phyloP scores from a whole-genome alignment of 1,284 basidiomycete genomes.

The Microbotryum silenes-acaulis region DNA sequence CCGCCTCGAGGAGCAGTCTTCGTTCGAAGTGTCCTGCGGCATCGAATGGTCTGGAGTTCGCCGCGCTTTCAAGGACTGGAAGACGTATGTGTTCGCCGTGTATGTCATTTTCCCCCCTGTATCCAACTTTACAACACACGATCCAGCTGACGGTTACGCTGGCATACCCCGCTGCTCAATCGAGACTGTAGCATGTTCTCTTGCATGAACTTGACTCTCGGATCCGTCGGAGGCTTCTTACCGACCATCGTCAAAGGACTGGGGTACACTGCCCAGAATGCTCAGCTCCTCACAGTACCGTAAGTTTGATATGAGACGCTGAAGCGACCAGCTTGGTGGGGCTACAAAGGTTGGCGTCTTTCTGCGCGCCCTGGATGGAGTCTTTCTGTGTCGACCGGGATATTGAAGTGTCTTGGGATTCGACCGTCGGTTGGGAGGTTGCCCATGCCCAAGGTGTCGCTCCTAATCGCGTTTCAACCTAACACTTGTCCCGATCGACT shows the following conservation, averaged over 20 bases:
- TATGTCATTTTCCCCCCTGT: constrained; percentile 46
- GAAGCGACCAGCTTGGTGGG: too few relatives aligned
- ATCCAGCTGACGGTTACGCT: too few relatives aligned
- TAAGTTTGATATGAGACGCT: constrained; percentile 41
- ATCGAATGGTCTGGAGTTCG: constrained; percentile 47
- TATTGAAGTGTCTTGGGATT: too few relatives aligned
- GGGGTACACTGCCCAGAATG: constrained; percentile 48
- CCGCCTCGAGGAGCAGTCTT: constrained; percentile 62
- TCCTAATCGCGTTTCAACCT: too few relatives aligned
- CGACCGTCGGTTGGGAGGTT: too few relatives aligned
- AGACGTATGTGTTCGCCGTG: constrained; percentile 20
- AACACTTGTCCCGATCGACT: too few relatives aligned
- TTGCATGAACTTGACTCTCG: constrained; percentile 67
- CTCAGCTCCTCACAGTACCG: constrained; percentile 62
- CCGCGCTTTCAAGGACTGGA: constrained; percentile 59
- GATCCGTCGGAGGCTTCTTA: constrained; percentile 66
- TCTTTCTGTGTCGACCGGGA: too few relatives aligned
- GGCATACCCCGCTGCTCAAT: too few relatives aligned
- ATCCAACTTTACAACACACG: too few relatives aligned
- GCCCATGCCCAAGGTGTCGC: too few relatives aligned
- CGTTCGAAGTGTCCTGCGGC: constrained; percentile 48
- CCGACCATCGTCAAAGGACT: constrained; percentile 40
- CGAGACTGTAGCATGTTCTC: constrained; percentile 41
- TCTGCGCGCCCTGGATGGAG: too few relatives aligned
- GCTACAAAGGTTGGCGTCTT: too few relatives aligned